These are phyloP conservation scores for Pseudogymnoascus sp. DNA, from an alignment of 2,329 filamentous ascomycete genomes.

Conservation along the genomic window DNA sequence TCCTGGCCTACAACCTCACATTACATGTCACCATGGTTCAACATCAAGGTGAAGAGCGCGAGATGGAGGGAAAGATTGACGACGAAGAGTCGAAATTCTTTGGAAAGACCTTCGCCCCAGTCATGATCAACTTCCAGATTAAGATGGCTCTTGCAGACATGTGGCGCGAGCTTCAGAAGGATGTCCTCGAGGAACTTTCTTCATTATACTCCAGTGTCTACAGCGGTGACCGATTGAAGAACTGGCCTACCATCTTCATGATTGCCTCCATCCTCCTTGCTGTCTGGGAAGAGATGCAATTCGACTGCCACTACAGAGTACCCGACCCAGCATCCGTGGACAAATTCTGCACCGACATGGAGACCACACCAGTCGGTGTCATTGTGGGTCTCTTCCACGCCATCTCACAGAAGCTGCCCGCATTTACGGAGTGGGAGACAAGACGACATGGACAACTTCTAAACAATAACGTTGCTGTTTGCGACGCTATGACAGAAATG, in stretches of 20 bases:
- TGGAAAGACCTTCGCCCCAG: conserved; percentile 84
- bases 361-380: conserved; percentile 88
- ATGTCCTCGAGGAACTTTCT: conserved; percentile 89
- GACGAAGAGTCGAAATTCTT: conserved; percentile 79
- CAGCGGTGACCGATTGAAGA: conserved; percentile 93
- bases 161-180: conserved; percentile 96
- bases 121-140: conserved; percentile 99
- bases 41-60: conserved; percentile 72
- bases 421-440: conserved; percentile 91
- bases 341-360: conserved; percentile 96
- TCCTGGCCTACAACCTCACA: conserved; percentile 92
- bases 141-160: conserved; percentile 95
- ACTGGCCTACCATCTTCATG: conserved; percentile 99
- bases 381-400: conserved; percentile 96
- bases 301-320: conserved; percentile 92
- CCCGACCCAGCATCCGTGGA: conserved; percentile 76
- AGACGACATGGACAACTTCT: conserved; percentile 82
- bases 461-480: conserved; percentile 84
- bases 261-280: conserved; percentile 84
- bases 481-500: conserved; percentile 94
- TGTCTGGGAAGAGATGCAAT: conserved; percentile 98
- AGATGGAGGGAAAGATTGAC: conserved; percentile 73
- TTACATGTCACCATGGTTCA: conserved; percentile 92
- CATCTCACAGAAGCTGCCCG: conserved; percentile 91
- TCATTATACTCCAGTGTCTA: conserved; percentile 94